A percentile compares a stretch with the other conserved stretches of the same genome.
Evolutionary conservation across 768 basidiomycete genomes (phyloP).

Genomic region (Termitomyces sp.): DNA sequence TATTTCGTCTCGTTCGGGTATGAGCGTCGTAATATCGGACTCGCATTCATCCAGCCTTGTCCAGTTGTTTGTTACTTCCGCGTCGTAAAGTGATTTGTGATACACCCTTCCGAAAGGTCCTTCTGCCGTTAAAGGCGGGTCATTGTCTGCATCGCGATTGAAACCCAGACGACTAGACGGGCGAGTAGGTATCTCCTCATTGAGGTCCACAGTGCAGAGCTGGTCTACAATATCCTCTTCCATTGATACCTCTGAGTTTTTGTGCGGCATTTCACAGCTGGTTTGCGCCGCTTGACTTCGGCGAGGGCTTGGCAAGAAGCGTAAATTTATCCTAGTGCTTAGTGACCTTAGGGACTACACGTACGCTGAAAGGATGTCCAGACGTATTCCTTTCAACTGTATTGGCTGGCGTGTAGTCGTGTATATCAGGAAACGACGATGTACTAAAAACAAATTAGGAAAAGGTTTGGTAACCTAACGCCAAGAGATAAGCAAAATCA

Average conservation of each 20-base stretch:
- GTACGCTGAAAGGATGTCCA: not conserved
- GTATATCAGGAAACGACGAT: not conserved
- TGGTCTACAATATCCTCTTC: conserved; percentile 20
- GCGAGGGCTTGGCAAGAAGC: not conserved
- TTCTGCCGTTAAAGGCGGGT: conserved; percentile 4
- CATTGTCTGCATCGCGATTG: conserved; percentile 16
- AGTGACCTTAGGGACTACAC: not conserved
- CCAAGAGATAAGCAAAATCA: not conserved
- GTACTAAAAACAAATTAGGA: not conserved
- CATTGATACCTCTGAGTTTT: conserved; percentile 4
- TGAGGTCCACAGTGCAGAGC: conserved; percentile 6
- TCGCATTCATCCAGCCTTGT: conserved; percentile 2
- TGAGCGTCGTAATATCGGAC: conserved; percentile 16
- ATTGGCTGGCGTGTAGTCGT: not conserved
- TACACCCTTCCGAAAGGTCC: not conserved
- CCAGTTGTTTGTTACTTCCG: conserved; percentile 1
- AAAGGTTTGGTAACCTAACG: not conserved
- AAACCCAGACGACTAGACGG: conserved; percentile 47
- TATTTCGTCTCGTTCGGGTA: conserved; percentile 4
- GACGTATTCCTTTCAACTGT: not conserved
- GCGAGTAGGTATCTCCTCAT: conserved; percentile 29
- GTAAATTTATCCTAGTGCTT: not conserved
- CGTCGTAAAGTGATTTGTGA: not conserved
- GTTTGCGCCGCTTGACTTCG: conserved; percentile 5
- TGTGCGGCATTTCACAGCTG: not conserved